phyloP scores from a whole-genome alignment of 257 asterid genomes.

The Coffea eugenioides region DNA sequence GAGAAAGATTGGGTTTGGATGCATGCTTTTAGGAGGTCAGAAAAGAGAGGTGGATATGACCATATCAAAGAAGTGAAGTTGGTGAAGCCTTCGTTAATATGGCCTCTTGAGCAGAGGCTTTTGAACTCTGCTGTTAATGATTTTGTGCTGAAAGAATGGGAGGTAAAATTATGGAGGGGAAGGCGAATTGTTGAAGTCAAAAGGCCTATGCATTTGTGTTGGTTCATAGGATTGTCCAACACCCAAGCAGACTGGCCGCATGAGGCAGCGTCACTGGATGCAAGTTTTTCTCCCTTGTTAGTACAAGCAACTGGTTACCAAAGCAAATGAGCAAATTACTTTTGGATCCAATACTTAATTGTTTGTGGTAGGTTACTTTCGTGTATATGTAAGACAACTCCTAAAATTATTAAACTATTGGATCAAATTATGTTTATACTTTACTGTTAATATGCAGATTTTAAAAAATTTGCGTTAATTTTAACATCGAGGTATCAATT shows the following conservation, averaged over 20 bases:
- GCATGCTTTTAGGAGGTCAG: conserved; percentile 67
- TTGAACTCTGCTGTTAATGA: conserved; percentile 30
- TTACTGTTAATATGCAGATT: too few relatives aligned
- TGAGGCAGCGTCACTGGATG: background rate
- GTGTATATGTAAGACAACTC: too few relatives aligned
- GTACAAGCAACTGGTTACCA: too few relatives aligned
- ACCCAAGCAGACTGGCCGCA: background rate
- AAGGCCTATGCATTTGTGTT: conserved; percentile 29
- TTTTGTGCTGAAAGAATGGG: conserved; percentile 28
- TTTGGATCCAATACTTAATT: too few relatives aligned
- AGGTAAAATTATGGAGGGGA: conserved; percentile 28
- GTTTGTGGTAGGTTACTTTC: too few relatives aligned
- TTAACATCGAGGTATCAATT: too few relatives aligned
- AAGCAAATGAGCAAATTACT: too few relatives aligned
- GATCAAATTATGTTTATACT: too few relatives aligned
- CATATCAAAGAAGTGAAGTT: conserved; percentile 40
- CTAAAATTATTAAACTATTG: too few relatives aligned
- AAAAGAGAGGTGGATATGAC: conserved; percentile 55
- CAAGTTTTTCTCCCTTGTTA: background rate
- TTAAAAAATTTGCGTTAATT: too few relatives aligned
- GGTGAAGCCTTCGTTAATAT: conserved; percentile 50
- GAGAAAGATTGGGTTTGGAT: conserved; percentile 43
- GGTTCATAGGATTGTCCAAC: background rate
- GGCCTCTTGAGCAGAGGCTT: conserved; percentile 49
- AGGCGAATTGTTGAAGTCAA: background rate